Evolutionary conservation across 2,329 filamentous ascomycete species (phyloP).

Genomic region (Colletotrichum sp.): DNA sequence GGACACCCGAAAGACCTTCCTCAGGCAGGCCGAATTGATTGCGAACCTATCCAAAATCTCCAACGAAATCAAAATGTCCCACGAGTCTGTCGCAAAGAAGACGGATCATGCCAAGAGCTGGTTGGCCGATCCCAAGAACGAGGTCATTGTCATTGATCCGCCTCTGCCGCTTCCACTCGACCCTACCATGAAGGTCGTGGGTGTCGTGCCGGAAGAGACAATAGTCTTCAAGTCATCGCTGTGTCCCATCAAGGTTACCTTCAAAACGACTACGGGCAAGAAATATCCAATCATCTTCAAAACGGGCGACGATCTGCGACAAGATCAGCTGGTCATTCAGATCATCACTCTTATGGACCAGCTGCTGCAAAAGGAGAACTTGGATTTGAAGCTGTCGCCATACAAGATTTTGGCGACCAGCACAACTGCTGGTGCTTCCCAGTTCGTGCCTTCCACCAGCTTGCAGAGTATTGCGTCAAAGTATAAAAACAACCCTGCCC

Average conservation of each 20-base stretch:
- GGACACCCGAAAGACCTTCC: slow-evolving; percentile 76
- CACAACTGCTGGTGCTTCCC: slow-evolving; percentile 85
- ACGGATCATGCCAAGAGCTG: slow-evolving; percentile 85
- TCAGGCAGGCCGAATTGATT: slow-evolving; percentile 89
- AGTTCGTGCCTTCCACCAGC: slow-evolving; percentile 88
- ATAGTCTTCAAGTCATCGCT: slow-evolving; percentile 96
- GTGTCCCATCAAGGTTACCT: slow-evolving; percentile 88
- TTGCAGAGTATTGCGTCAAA: slow-evolving; percentile 85
- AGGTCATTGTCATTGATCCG: slow-evolving; percentile 81
- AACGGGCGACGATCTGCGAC: slow-evolving; percentile 91
- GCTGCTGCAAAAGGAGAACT: slow-evolving; percentile 91
- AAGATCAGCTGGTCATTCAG: slow-evolving; percentile 95
- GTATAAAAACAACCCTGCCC: slow-evolving; percentile 74
- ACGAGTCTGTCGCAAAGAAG: slow-evolving; percentile 79
- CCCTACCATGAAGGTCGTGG: slow-evolving; percentile 78
- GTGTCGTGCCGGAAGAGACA: slow-evolving; percentile 82
- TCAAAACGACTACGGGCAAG: slow-evolving; percentile 78
- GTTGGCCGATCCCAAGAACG: slow-evolving; percentile 88
- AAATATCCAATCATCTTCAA: slow-evolving; percentile 97
- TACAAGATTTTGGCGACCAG: slow-evolving; percentile 97
- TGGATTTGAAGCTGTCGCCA: slow-evolving; percentile 92
- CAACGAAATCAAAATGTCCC: slow-evolving; percentile 82
- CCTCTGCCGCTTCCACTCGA: slow-evolving; percentile 89
- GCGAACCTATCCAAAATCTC: slow-evolving; percentile 88
- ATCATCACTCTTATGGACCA: slow-evolving; percentile 97